Conservation (phyloP, 2,329 filamentous ascomycete species). For the Colletotrichum sp. region DNA sequence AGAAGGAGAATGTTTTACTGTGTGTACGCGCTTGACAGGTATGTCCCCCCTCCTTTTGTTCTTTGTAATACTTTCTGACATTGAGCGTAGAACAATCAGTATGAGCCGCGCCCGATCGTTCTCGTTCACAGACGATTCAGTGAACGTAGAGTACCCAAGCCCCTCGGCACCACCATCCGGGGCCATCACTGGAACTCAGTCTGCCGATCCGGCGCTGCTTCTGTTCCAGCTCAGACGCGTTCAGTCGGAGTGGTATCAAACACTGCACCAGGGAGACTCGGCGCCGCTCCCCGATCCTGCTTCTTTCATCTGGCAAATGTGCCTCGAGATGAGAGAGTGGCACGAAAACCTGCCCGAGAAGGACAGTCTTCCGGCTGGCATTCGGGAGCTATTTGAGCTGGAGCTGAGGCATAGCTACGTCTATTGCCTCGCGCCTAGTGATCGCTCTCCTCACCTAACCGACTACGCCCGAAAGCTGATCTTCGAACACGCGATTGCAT, state of each 20-base stretch:
- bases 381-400: conserved; percentile 81
- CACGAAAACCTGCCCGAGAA: conserved; percentile 71
- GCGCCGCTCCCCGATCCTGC: conserved; percentile 71
- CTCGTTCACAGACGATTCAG: conserved; percentile 90
- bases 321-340: conserved; percentile 81
- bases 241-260: conserved; percentile 90
- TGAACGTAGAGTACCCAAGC: conserved; percentile 79
- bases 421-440: conserved; percentile 84
- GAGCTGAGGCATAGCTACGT: conserved; percentile 92
- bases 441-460: conserved; percentile 73
- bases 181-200: conserved; percentile 50
- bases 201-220: conserved; percentile 73
- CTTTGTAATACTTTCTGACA: not conserved
- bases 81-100: conserved; percentile 72
- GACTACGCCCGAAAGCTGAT: conserved; percentile 81
- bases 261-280: conserved; percentile 80
- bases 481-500: conserved; percentile 86
- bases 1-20: conserved; percentile 88
- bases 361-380: conserved; percentile 63
- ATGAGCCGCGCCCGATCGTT: conserved; percentile 88
- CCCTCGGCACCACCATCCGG: conserved; percentile 44
- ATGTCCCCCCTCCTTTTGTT: no score
- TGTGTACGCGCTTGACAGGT: conserved; percentile 89
- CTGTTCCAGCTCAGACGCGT: conserved; percentile 84
- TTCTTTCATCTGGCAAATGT: conserved; percentile 77